Base-by-base conservation (phyloP, 495 filamentous ascomycete species). In the Stereocaulon alpinum region DNA sequence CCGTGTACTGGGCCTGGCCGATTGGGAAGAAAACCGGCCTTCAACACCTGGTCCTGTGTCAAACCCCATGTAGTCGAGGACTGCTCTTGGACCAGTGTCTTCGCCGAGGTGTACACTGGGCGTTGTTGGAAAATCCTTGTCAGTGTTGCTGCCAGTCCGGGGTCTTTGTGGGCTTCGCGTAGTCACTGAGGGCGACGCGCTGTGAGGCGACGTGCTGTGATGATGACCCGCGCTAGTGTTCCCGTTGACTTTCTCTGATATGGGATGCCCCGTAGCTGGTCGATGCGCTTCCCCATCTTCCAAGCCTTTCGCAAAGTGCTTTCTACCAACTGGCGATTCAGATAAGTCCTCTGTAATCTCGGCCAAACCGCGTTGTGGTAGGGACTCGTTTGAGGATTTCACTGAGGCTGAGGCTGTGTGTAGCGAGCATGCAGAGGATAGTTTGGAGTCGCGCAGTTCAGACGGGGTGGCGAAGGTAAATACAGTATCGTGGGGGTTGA, bases 391-490 rank as follows among this genome's bases (percentile, higher is more conserved):
- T 2, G 90, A 95, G 12, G 91, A 95, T 34, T 85, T 89, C 49
- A 87, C 87, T 11, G 91, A 94, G 29, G 86, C 86, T 29, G 90
- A 88, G 12, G 91, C 89, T 22, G 91, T 86, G 71, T 98, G 93
- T 48, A 95, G 79, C 17, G 89, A 86, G 71, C 90, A 96, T 55
- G 88, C 89, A 17, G 91, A 85, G 40, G 89, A 91, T 48, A 98
- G 81, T 52, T 88, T 84, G 58, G 86, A 84, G 68, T 98, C 94
- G 64, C 82, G 89, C 61, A 98, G 79, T 42, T 94, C 90, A 64
- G 87, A 84, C 12, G 89, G 74, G 34, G 79, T 72, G 24, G 83
- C 73, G 55, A 95, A 85, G 24, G 82, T 74, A 67, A 95, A 87
- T 18, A 84, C 79, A 4, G 88, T 88, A 68, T 97, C 92, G 71